These are phyloP conservation scores for Inga leiocalycina DNA, from an alignment of 306 rosid species.

Conservation along the genomic window DNA sequence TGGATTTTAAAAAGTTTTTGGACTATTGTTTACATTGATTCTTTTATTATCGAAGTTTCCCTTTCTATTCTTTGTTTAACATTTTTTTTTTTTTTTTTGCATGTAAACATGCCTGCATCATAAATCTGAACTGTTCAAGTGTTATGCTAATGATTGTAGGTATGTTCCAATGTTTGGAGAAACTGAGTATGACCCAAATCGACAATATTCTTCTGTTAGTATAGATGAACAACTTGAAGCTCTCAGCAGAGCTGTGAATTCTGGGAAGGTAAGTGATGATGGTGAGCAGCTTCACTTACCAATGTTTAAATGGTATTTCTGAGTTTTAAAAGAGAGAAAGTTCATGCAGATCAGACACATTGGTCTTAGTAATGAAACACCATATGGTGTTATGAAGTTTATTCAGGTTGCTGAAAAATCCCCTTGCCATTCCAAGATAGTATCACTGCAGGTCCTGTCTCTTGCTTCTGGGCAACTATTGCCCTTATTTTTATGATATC, in stretches of 20 bases:
- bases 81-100: not conserved
- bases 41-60: not conserved
- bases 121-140: constrained; percentile 17
- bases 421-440: constrained; percentile 53
- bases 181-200: constrained; percentile 74
- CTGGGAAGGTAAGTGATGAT: constrained; percentile 66
- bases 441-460: constrained; percentile 80
- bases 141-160: constrained; percentile 45
- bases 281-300: constrained; percentile 22
- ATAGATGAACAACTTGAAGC: constrained; percentile 82
- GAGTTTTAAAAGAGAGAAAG: constrained; percentile 10
- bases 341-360: constrained; percentile 70
- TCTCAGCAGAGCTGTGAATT: constrained; percentile 62
- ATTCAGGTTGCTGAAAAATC: constrained; percentile 63
- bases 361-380: constrained; percentile 95
- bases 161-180: constrained; percentile 96
- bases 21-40: constrained; percentile 17
- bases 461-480: constrained; percentile 19
- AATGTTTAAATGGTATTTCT: not conserved
- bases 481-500: constrained; percentile 17
- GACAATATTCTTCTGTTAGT: constrained; percentile 62
- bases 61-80: not conserved
- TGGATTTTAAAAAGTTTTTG: constrained; percentile 22
- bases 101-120: not conserved
- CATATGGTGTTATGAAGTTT: constrained; percentile 94